phyloP scores from a whole-genome alignment of 441 rosid species.

The Eruca vesicaria region DNA sequence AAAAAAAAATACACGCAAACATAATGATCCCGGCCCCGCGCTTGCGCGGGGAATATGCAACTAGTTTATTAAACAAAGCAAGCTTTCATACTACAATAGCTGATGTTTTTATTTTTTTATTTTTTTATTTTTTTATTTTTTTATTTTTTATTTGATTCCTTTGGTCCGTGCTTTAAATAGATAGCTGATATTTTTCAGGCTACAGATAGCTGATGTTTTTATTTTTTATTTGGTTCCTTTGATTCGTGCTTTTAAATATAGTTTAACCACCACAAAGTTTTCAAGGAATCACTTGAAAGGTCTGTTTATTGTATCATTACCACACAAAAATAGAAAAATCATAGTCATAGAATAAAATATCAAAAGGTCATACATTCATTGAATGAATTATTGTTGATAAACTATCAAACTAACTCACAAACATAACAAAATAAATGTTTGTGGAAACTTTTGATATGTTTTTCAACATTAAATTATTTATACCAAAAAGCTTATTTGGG shows the following conservation, averaged over 20 bases:
- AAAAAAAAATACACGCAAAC: too few relatives aligned
- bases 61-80: too few relatives aligned
- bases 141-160: too few relatives aligned
- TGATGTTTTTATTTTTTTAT: too few relatives aligned
- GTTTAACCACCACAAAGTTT: background rate
- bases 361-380: background rate
- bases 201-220: background rate
- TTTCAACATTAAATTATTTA: background rate
- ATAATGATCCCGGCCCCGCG: too few relatives aligned
- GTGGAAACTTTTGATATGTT: conserved; percentile 14
- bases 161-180: too few relatives aligned
- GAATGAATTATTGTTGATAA: background rate
- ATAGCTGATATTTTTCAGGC: background rate
- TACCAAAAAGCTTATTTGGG: conserved; percentile 21
- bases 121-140: too few relatives aligned
- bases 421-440: conserved; percentile 12
- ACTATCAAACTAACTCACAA: conserved; percentile 24
- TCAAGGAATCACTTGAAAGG: background rate
- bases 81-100: too few relatives aligned
- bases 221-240: background rate
- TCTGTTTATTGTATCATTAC: background rate
- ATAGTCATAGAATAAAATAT: background rate
- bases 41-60: too few relatives aligned
- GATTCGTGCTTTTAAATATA: background rate
- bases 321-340: background rate